Evolutionary conservation across 2,329 filamentous ascomycete species (phyloP).

Genomic region (Phialemonium atrogriseum): DNA sequence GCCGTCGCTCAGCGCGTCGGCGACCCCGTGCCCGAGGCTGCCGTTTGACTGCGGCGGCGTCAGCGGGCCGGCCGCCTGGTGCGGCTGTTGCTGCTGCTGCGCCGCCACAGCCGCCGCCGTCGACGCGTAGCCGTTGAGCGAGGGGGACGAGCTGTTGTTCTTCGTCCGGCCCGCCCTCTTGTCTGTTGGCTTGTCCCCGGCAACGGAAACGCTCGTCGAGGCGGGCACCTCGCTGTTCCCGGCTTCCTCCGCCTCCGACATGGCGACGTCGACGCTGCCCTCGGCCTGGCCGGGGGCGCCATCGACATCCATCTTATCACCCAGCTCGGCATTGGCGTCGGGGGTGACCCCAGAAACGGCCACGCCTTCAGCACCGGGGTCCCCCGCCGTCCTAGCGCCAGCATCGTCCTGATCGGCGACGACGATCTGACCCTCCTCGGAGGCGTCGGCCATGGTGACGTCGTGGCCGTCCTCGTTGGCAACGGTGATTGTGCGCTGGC

Average conservation of each 20-base stretch:
- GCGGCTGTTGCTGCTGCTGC: no score
- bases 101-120: no score
- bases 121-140: constrained; percentile 9
- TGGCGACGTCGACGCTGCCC: constrained; percentile 35
- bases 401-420: constrained; percentile 22
- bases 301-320: constrained; percentile 17
- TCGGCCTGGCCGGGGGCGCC: constrained; percentile 14
- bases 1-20: constrained; percentile 56
- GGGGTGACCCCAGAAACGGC: constrained; percentile 12
- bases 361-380: constrained; percentile 19
- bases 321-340: constrained; percentile 10
- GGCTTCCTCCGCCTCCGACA: constrained; percentile 16
- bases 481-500: constrained; percentile 27
- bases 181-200: constrained; percentile 17
- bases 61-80: constrained; percentile 36
- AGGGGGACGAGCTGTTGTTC: constrained; percentile 7
- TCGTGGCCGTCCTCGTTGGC: constrained; percentile 31
- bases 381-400: constrained; percentile 2
- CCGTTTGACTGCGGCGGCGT: constrained; percentile 61
- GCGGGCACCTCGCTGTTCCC: constrained; percentile 19
- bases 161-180: constrained; percentile 16
- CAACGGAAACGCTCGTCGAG: constrained; percentile 18
- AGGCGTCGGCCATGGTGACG: constrained; percentile 44
- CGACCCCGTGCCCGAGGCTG: constrained; percentile 39
- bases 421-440: constrained; percentile 37